Evolutionary conservation across 495 filamentous ascomycete genomes (phyloP), one percentile per base, ranked within the genome.

Genomic region (Cenococcum geophilum): DNA sequence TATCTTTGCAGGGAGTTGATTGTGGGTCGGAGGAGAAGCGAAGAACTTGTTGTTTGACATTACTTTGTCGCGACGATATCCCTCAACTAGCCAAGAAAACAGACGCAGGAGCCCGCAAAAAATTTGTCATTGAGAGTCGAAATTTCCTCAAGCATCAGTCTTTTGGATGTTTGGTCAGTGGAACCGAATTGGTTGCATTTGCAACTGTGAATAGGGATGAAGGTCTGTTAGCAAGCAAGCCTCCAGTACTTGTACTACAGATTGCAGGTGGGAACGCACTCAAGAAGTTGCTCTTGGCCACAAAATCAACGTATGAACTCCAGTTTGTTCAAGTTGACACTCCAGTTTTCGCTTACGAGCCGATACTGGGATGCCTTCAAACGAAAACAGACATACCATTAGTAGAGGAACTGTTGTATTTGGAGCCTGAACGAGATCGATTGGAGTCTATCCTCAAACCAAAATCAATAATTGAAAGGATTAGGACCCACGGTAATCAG

Each of bases 291-390:
- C 60, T 82, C 0, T 20, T 75, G 1, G 67, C 49, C 18, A 64
- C 76, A 22, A 82, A 78, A 37, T 56, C 72, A 4, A 61, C 72
- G 0, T 25, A 64, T 0, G 58, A 73, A 36, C 66, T 86, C 6
- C 70, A 76, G 14, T 77, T 88, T 21, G 61, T 86, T 0, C 73
- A 76, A n/a, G 78, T 89, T 4, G 78, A 87, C 58, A 84, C 87
- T 0, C 71, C 88, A 0, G 74, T 86, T 0, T 91, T 91, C 68
- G 83, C 87, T 0, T 91, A 84, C 62, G 85, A 90, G 58, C 89
- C 88, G 0, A 76, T 92, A 4, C 66, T 92, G 20, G 68, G 74
- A 55, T 74, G 80, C 6, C 69, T 92, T 8, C 82, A 90, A 70
- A 70, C 74, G 0, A 83, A 76, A 37, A 73, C 70, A 0, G 77